Evolutionary conservation across 108 stramenopile genomes (phyloP), one percentile per base, ranked within the genome.

Genomic region (Cyclotella atomus): DNA sequence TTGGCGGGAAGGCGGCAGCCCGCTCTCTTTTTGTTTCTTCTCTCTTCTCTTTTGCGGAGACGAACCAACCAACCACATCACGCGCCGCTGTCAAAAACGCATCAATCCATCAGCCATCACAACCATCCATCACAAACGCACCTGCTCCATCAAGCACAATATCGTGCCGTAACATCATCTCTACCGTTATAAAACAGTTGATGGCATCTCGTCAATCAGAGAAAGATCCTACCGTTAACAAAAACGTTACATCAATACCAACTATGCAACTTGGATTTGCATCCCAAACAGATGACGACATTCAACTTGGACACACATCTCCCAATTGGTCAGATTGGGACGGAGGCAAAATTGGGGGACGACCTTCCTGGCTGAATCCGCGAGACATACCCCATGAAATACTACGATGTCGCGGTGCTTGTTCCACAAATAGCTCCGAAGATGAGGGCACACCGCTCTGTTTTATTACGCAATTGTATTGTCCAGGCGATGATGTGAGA

Each of bases 341-440:
- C 68, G 91, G 94, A 29, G 91, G 94, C 24, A 89, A 89, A 61
- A 73, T 91, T 21, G 94, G 91, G 32, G 94, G 91, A 20, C 36
- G 59, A 17, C 89, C 90, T 2, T 83, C 84, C 0, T 95, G 90
- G 94, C 65, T 95, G 55, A 81, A 95, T 73, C 94, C 94, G 17
- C 63, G 84, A 23, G 88, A 95, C 64, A 55, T 95, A 38, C 85
- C 85, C 34, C 21, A 54, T 12, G 55, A 44, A 19, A 32, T 77
- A 17, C 36, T 86, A 25, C 49, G 49, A 36, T 86, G 85, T 19
- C 81, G 81, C 44, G 59, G 75, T n/a, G 53, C 62, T n/a, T 82
- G 70, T 47, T 15, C 16, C 10, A 24, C 21, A 14, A 8, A 24
- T 24, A 43, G 20, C 41, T n/a, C n/a, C n/a, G n/a, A n/a, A n/a